Evolutionary conservation across 768 basidiomycete genomes (phyloP).

Genomic region (Pulveroboletus ravenelii): DNA sequence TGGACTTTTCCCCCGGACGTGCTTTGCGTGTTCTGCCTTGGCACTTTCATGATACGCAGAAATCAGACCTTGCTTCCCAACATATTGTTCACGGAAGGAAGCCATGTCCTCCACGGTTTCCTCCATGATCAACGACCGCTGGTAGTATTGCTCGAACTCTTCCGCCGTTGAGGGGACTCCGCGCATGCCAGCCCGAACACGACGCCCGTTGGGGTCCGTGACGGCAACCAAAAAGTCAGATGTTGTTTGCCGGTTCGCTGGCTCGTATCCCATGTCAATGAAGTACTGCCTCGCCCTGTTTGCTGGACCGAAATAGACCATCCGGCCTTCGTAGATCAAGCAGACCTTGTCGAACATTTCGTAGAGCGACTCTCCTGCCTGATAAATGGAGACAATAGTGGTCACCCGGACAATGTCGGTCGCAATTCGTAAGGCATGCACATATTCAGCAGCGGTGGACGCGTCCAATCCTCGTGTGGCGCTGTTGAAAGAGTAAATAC

Average conservation of each 20-base stretch:
- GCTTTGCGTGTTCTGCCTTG: slow-evolving; percentile 48
- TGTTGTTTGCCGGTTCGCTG: slow-evolving; percentile 54
- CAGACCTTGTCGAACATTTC: slow-evolving; percentile 68
- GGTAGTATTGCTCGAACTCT: slow-evolving; percentile 54
- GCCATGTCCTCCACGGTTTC: slow-evolving; percentile 46
- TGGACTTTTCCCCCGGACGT: slow-evolving; percentile 39
- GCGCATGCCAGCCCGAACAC: slow-evolving; percentile 29
- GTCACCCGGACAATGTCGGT: slow-evolving; percentile 51
- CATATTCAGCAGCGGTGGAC: slow-evolving; percentile 71
- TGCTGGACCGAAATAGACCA: slow-evolving; percentile 58
- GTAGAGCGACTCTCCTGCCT: slow-evolving; percentile 70
- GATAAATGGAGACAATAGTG: slow-evolving; percentile 81
- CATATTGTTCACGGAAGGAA: slow-evolving; percentile 41
- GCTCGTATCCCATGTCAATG: slow-evolving; percentile 50
- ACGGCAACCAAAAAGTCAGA: slow-evolving; percentile 59
- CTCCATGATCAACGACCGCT: slow-evolving; percentile 36
- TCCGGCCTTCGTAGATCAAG: slow-evolving; percentile 54
- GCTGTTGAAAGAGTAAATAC: slow-evolving; percentile 49
- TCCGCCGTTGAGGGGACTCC: slow-evolving; percentile 42
- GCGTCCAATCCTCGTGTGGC: slow-evolving; percentile 64
- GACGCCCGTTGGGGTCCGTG: slow-evolving; percentile 62
- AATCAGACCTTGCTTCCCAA: slow-evolving; percentile 40
- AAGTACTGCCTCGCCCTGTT: slow-evolving; percentile 54
- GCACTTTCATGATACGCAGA: slow-evolving; percentile 47
- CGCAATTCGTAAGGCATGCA: slow-evolving; percentile 60